A percentile compares a stretch with the other conserved stretches of the same genome.
Evolutionary conservation across 306 rosid genomes (phyloP).

Genomic region (Quercus glauca): DNA sequence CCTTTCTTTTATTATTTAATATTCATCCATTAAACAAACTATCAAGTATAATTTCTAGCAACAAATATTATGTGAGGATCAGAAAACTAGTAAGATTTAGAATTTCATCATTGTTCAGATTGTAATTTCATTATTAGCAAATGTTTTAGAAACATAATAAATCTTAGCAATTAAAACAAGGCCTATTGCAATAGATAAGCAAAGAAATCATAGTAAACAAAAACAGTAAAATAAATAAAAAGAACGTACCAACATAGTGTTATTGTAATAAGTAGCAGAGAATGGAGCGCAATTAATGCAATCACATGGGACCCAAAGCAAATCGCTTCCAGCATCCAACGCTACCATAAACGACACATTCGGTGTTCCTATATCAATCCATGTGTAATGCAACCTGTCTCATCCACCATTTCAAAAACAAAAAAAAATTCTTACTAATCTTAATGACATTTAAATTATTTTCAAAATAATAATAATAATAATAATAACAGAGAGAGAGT

Average conservation of each 20-base stretch:
- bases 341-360: slow-evolving; percentile 90
- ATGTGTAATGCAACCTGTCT: slow-evolving; percentile 86
- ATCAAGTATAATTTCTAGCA: background rate
- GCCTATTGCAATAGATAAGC: too few species aligned
- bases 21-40: background rate
- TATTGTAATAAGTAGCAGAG: slow-evolving; percentile 60
- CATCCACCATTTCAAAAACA: too few species aligned
- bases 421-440: too few species aligned
- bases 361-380: slow-evolving; percentile 95
- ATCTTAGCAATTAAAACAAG: too few species aligned
- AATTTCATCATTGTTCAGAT: too few species aligned
- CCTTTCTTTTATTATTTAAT: background rate
- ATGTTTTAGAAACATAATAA: too few species aligned
- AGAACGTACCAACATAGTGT: slow-evolving; percentile 52
- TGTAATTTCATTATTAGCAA: too few species aligned
- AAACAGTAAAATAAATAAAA: background rate
- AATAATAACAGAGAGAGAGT: background rate
- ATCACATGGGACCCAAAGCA: slow-evolving; percentile 94
- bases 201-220: too few species aligned
- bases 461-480: background rate
- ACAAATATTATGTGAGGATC: background rate
- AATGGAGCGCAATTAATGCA: slow-evolving; percentile 89
- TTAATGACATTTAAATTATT: too few species aligned
- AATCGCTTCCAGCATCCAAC: slow-evolving; percentile 90
- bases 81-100: background rate